Evolutionary conservation across 805 yeast species (phyloP), one percentile per base, ranked within the genome.

Genomic region (Lachancea sp.): DNA sequence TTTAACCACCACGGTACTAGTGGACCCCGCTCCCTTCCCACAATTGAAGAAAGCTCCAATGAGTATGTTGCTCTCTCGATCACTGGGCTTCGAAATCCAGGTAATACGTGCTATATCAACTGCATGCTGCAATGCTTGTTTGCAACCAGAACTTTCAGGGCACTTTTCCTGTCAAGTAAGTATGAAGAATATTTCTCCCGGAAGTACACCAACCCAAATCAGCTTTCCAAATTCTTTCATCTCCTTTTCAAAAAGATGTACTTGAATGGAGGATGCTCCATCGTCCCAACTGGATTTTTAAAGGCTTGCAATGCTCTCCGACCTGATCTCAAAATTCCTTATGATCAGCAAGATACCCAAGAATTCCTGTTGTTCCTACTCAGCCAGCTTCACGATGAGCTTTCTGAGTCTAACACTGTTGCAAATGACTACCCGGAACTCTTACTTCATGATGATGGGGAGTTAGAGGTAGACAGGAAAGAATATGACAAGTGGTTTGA

Each of bases 341-440:
- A 71, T 48, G 86, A 81, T 51, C 94, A 84, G 52, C 92, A 84
- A 54, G 94, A 84, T 57, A 80, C 89, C 1, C 87, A 83, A 40
- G 92, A 84, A 50, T 82, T 82, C 52, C 60, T 84, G 32, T 68
- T 82, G 56, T 75, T 83, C 45, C 48, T 83, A 8, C 61, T 83
- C 47, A 89, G 80, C 52, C 69, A 77, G 46, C 56, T 84, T 9
- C 90, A 84, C 55, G 78, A 78, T 36, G 94, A 84, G 52, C 56
- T 83, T 40, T 54, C 72, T 1, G 63, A 66, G 34, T 63, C 65
- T 11, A 58, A 61, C 5, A 47, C 52, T 6, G 70, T 69, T 12
- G 65, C 60, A 2, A 51, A 54, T 38, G 70, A 66, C 38, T 63
- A 60, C 44, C 72, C 73, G 4, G 60, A 61, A 16, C 43, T 68